Evolutionary conservation across 2,329 filamentous ascomycete species (phyloP), one percentile per base, ranked within the genome.

Genomic region (Leptographium lundbergii): DNA sequence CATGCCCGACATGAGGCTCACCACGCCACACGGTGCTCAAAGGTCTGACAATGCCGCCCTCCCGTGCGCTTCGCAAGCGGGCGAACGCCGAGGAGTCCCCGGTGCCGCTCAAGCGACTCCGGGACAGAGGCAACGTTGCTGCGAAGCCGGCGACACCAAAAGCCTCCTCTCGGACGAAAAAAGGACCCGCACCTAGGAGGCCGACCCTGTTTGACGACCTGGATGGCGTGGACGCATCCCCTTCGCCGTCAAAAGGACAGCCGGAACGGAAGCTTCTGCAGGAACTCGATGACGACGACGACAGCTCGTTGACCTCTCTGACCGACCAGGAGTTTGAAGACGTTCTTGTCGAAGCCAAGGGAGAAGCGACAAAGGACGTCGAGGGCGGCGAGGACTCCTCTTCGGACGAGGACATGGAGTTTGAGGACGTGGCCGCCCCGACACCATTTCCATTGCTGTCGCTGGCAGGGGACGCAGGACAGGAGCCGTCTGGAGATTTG

Each of bases 61-160:
- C 87, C 27, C 74, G 81, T 63, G 76, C 88, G 19, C 77, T 84
- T 55, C 82, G 84, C 65, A 91, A 90, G 72, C 80, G 85, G 61
- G 66, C 82, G 64, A 80, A 78, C 52, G 36, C 24, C 61, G 80
- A 66, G 10, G 55, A 68, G 22, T 69, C 81, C 1, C 72, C 77
- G 0, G 70, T 73, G 2, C 69, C 73, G 32, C 66, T 69, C 36
- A 66, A 70, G 25, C 54, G 52, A 60, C 64, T 42, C 66, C 66
- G 24, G 67, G 50, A 63, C 62, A 52, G 63, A 59, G 27, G 27
- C 47, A 36, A 53, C 32, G 22, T 27, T 10, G 48, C 42, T 14
- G 42, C 36, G 10, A 4, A n/a, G 32, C 2, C 51, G 51, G 42
- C 55, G 34, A 19, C 25, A 22, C 11, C 25, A 36, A 24, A 24